A percentile compares a stretch with the other conserved stretches of the same genome.
Evolutionary conservation across 169 alveolate genomes (phyloP).

Genomic region (Cryptosporidium sp.): DNA sequence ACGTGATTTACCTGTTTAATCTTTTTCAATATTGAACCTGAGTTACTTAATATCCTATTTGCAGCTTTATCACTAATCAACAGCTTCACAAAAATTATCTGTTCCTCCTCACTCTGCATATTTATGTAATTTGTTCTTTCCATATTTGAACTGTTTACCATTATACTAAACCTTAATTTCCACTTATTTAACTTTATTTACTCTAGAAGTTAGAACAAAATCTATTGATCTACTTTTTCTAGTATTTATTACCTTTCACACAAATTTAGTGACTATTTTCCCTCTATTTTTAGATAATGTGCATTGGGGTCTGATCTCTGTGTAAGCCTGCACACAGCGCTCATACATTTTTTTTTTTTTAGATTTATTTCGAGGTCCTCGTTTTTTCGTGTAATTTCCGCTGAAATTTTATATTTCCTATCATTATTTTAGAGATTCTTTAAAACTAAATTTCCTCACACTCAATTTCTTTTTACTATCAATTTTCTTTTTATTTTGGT

Average conservation of each 20-base stretch:
- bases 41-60: conserved; percentile 35
- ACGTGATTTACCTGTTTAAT: conserved; percentile 56
- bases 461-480: too few relatives aligned
- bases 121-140: background rate
- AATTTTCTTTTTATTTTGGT: too few relatives aligned
- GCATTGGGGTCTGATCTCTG: conserved; percentile 40
- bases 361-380: conserved; percentile 5
- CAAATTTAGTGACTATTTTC: conserved; percentile 6
- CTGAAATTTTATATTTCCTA: too few relatives aligned
- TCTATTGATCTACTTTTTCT: background rate
- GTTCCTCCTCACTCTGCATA: background rate
- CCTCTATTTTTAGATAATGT: conserved; percentile 43
- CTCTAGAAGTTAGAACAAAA: background rate
- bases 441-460: too few relatives aligned
- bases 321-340: conserved; percentile 67
- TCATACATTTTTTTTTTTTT: conserved; percentile 7
- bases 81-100: conserved; percentile 31
- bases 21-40: conserved; percentile 53
- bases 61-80: conserved; percentile 56
- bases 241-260: conserved; percentile 11
- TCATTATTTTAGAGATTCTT: background rate
- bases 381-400: background rate
- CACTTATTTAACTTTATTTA: background rate
- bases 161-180: background rate
- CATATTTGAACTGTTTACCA: background rate